These are phyloP conservation scores for Vitis riparia DNA, from an alignment of 164 flowering plant species.

Conservation along the genomic window DNA sequence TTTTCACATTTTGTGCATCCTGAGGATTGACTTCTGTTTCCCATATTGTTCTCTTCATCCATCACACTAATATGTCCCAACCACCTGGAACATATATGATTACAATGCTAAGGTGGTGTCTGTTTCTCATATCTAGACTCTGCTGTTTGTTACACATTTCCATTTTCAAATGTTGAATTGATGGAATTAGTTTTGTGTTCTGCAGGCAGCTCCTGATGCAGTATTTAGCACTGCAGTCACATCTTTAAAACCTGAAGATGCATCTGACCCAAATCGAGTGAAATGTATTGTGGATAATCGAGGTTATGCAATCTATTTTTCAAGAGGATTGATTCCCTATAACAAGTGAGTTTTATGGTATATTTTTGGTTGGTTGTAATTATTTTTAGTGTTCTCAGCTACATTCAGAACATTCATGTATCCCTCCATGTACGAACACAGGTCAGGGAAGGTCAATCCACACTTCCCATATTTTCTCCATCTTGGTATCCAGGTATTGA, in stretches of 20 bases:
- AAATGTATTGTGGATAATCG: conserved; percentile 85
- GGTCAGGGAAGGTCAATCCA: conserved; percentile 82
- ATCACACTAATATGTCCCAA: no score
- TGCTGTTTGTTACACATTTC: no score
- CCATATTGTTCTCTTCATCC: no score
- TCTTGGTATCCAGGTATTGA: conserved; percentile 91
- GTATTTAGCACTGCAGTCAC: conserved; percentile 99
- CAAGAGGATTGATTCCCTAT: conserved; percentile 87
- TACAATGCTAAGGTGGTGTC: no score
- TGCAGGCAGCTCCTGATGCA: conserved; percentile 91
- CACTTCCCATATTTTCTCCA: conserved; percentile 86
- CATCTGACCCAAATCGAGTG: conserved; percentile 84
- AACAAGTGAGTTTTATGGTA: conserved; percentile 62
- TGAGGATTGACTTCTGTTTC: no score
- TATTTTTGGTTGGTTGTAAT: background rate
- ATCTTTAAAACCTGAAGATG: conserved; percentile 85
- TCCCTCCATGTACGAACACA: conserved; percentile 16
- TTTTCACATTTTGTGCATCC: no score
- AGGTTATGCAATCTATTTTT: conserved; percentile 95
- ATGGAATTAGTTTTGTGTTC: background rate
- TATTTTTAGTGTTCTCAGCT: no score
- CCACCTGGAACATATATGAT: no score
- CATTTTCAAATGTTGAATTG: no score
- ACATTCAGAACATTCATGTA: background rate
- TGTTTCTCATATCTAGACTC: no score